Evolutionary conservation across 2,329 filamentous ascomycete genomes (phyloP).

Genomic region (Pseudofabraea citricarpa): DNA sequence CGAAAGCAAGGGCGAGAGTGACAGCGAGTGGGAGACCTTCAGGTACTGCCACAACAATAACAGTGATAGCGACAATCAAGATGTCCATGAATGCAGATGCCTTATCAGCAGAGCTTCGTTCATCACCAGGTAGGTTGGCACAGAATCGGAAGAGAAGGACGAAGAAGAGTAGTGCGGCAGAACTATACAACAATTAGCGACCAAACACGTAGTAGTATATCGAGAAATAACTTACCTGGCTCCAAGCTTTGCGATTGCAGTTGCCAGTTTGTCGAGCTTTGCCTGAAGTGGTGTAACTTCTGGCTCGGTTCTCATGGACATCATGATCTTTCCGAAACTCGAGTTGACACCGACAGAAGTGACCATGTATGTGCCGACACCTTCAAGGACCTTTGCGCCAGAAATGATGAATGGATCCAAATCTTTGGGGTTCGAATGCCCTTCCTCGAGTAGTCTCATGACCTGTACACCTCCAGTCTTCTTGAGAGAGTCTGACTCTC

Average conservation of each 20-base stretch:
- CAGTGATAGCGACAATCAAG: slow-evolving; percentile 55
- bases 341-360: slow-evolving; percentile 69
- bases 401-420: slow-evolving; percentile 74
- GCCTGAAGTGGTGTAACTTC: slow-evolving; percentile 72
- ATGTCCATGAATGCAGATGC: slow-evolving; percentile 54
- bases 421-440: slow-evolving; percentile 48
- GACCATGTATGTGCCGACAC: slow-evolving; percentile 68
- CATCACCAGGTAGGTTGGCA: slow-evolving; percentile 47
- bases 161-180: slow-evolving; percentile 65
- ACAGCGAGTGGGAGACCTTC: slow-evolving; percentile 65
- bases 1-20: slow-evolving; percentile 66
- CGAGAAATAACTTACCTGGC: background rate
- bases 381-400: slow-evolving; percentile 69
- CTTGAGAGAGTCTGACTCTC: slow-evolving; percentile 68
- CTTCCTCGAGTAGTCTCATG: slow-evolving; percentile 52
- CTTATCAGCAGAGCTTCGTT: slow-evolving; percentile 42
- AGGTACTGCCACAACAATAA: slow-evolving; percentile 58
- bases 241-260: slow-evolving; percentile 68
- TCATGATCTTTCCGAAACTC: slow-evolving; percentile 68
- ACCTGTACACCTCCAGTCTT: slow-evolving; percentile 59
- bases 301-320: slow-evolving; percentile 67
- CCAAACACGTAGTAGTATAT: too few species aligned
- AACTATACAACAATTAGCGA: slow-evolving; percentile 35
- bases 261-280: slow-evolving; percentile 70
- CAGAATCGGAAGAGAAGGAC: slow-evolving; percentile 73